Evolutionary conservation across 768 basidiomycete species (phyloP).

Genomic region (Lactifluus echinatus): DNA sequence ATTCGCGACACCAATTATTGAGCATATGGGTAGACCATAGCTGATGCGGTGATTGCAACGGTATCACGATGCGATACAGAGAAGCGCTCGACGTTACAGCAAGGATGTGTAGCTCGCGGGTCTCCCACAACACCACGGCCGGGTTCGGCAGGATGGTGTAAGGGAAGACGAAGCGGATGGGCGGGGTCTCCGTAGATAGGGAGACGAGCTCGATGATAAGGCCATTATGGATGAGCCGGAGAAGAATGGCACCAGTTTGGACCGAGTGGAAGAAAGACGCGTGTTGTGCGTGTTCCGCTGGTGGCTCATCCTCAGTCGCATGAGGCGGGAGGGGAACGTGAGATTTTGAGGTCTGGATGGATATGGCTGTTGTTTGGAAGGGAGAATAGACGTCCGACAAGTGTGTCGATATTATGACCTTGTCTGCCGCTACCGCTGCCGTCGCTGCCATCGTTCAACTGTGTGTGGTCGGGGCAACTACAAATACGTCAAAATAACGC

Average conservation of each 20-base stretch:
- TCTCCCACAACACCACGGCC: conserved; percentile 44
- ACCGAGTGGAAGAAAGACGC: conserved; percentile 49
- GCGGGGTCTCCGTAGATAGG: conserved; percentile 52
- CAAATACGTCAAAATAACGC: conserved; percentile 3
- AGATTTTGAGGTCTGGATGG: conserved; percentile 52
- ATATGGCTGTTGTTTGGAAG: conserved; percentile 40
- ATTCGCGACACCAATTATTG: conserved; percentile 56
- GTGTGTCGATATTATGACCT: conserved; percentile 34
- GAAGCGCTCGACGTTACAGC: conserved; percentile 60
- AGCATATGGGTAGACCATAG: conserved; percentile 24
- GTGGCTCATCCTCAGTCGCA: conserved; percentile 34
- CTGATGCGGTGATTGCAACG: conserved; percentile 32
- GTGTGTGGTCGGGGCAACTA: no score
- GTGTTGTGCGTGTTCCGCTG: conserved; percentile 65
- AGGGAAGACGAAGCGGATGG: conserved; percentile 74
- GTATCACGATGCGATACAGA: conserved; percentile 63
- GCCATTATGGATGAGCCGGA: conserved; percentile 67
- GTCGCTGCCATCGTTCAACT: conserved; percentile 5
- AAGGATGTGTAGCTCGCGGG: conserved; percentile 56
- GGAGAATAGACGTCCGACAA: conserved; percentile 56
- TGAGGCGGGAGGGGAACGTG: conserved; percentile 41
- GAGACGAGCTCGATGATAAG: conserved; percentile 70
- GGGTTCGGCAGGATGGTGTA: conserved; percentile 57
- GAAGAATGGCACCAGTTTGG: conserved; percentile 54
- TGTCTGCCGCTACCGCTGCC: conserved; percentile 10